Evolutionary conservation across 352 stramenopile genomes (phyloP).

Genomic region (Phytophthora ohioensis): DNA sequence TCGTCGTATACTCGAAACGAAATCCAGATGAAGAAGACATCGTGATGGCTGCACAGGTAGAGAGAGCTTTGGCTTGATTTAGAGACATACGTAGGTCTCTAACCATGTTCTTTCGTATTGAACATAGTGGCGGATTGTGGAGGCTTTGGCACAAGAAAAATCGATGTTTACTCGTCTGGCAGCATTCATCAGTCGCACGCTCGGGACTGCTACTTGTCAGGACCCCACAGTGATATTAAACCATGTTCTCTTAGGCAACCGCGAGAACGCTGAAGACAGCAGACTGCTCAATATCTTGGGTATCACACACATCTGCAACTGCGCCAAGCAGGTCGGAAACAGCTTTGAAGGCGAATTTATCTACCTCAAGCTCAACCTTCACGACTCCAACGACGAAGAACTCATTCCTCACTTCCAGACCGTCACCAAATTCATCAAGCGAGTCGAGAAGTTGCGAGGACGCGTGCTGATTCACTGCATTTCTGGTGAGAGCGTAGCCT

Average conservation of each 20-base stretch:
- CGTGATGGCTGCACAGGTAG: conserved; percentile 51
- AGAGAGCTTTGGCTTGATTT: neutral
- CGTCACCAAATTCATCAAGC: conserved; percentile 61
- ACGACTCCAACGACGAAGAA: conserved; percentile 61
- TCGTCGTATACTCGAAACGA: conserved; percentile 53
- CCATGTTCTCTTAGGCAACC: conserved; percentile 58
- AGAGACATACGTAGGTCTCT: no score
- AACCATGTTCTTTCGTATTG: neutral
- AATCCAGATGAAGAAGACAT: conserved; percentile 70
- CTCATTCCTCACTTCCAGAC: conserved; percentile 65
- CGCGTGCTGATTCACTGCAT: conserved; percentile 71
- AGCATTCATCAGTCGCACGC: conserved; percentile 34
- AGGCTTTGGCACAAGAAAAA: conserved; percentile 44
- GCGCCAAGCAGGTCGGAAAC: conserved; percentile 54
- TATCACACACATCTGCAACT: conserved; percentile 77
- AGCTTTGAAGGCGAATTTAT: conserved; percentile 76
- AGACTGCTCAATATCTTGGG: conserved; percentile 50
- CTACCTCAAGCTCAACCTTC: conserved; percentile 66
- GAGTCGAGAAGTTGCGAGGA: conserved; percentile 55
- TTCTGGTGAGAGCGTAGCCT: conserved; percentile 28
- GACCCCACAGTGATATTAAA: conserved; percentile 52
- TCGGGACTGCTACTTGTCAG: conserved; percentile 26
- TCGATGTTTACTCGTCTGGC: conserved; percentile 34
- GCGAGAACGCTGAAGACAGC: conserved; percentile 52
- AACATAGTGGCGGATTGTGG: conserved; percentile 52